Evolutionary conservation across 306 rosid genomes (phyloP).

Genomic region (Vicia villosa): DNA sequence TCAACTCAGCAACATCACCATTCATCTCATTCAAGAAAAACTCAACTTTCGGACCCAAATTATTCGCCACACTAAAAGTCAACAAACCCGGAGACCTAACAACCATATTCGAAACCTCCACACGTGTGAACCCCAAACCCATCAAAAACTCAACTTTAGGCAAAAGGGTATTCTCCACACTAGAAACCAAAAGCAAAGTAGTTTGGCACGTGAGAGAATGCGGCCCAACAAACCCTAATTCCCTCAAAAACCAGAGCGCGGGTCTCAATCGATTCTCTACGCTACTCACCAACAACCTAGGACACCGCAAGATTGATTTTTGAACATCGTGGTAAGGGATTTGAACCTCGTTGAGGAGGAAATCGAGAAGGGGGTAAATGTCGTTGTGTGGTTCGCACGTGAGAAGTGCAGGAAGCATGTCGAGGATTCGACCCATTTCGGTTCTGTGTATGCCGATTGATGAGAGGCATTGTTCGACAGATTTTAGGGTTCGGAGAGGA

Average conservation of each 20-base stretch:
- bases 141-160: slow-evolving; percentile 45
- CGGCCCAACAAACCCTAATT: slow-evolving; percentile 42
- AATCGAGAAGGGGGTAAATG: slow-evolving; percentile 80
- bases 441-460: slow-evolving; percentile 68
- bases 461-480: slow-evolving; percentile 63
- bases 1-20: slow-evolving; percentile 58
- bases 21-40: slow-evolving; percentile 69
- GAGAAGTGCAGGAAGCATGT: slow-evolving; percentile 74
- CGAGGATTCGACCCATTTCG: slow-evolving; percentile 70
- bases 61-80: slow-evolving; percentile 55
- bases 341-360: slow-evolving; percentile 63
- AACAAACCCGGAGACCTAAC: slow-evolving; percentile 76
- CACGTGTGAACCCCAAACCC: slow-evolving; percentile 46
- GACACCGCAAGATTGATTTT: slow-evolving; percentile 64
- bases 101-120: slow-evolving; percentile 64
- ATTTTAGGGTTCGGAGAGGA: slow-evolving; percentile 56
- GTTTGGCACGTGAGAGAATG: slow-evolving; percentile 43
- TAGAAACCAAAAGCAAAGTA: slow-evolving; percentile 39
- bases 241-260: slow-evolving; percentile 20
- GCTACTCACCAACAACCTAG: slow-evolving; percentile 62
- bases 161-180: slow-evolving; percentile 44
- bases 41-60: slow-evolving; percentile 59
- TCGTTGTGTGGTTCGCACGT: slow-evolving; percentile 63
- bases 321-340: slow-evolving; percentile 64
- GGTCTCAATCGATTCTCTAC: slow-evolving; percentile 56